A percentile compares a stretch with the other conserved stretches of the same genome.
Conservation (phyloP, 441 rosid species). For the Gossypium armourianum region DNA sequence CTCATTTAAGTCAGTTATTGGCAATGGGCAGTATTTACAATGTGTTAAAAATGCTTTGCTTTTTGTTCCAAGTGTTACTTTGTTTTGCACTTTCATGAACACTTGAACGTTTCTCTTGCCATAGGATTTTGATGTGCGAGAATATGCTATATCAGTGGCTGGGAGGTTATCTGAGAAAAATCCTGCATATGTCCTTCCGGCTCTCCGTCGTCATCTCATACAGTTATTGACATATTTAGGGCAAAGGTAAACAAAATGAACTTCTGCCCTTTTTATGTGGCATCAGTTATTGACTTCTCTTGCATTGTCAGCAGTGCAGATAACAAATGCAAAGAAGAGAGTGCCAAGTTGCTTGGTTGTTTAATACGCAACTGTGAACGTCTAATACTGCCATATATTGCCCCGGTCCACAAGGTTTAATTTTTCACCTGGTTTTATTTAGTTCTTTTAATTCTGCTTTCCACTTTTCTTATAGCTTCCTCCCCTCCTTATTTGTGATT, state of each 20-base stretch:
- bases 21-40: background rate
- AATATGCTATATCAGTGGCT: constrained; percentile 88
- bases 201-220: constrained; percentile 97
- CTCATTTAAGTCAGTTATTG: constrained; percentile 2
- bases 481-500: background rate
- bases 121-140: constrained; percentile 95
- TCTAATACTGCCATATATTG: constrained; percentile 78
- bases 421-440: constrained; percentile 17
- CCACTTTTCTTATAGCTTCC: constrained; percentile 4
- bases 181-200: constrained; percentile 99
- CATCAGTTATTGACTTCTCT: constrained; percentile 27
- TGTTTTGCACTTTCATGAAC: constrained; percentile 3
- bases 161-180: constrained; percentile 98
- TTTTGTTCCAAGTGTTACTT: background rate
- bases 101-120: constrained; percentile 20
- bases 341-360: constrained; percentile 93
- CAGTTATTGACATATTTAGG: constrained; percentile 90
- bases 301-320: constrained; percentile 84
- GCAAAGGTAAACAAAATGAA: constrained; percentile 57
- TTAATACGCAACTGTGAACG: constrained; percentile 96
- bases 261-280: constrained; percentile 6
- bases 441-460: constrained; percentile 18
- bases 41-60: constrained; percentile 6
- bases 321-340: constrained; percentile 97
- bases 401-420: constrained; percentile 91